Evolutionary conservation across 148 eudicot species (phyloP).

Genomic region (Rhododendron vialii): DNA sequence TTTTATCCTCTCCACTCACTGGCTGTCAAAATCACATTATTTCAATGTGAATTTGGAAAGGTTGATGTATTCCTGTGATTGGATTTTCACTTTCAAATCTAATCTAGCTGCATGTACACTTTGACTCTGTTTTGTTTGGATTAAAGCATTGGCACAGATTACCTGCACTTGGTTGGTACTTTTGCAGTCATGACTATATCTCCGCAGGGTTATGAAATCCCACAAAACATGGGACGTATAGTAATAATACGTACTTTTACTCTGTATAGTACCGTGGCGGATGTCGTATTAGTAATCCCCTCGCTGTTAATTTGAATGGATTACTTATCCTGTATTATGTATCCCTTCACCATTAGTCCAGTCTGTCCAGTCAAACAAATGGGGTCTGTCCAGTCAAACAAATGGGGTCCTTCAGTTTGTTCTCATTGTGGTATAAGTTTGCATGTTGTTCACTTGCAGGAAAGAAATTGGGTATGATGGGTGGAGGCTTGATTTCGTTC

Average conservation of each 20-base stretch:
- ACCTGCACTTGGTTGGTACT: not conserved
- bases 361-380: not conserved
- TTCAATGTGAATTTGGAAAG: not conserved
- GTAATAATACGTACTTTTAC: not conserved
- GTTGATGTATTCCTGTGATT: not conserved
- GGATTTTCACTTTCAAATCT: not conserved
- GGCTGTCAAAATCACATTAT: not conserved
- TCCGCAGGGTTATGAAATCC: not conserved
- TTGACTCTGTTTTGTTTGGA: not conserved
- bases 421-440: not conserved
- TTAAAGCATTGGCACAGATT: not conserved
- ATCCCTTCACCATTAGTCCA: not conserved
- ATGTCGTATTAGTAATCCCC: not conserved
- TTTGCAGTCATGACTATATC: not conserved
- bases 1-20: not conserved
- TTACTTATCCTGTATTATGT: not conserved
- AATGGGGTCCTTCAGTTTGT: not conserved
- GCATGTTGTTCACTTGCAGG: slow-evolving; percentile 40
- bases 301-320: not conserved
- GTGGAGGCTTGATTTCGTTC: slow-evolving; percentile 96
- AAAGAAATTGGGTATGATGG: slow-evolving; percentile 97
- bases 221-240: not conserved
- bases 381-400: not conserved
- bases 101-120: not conserved
- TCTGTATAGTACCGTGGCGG: not conserved